These are phyloP conservation scores for Boletus reticulatus DNA, from an alignment of 768 basidiomycete species.

Conservation along the genomic window DNA sequence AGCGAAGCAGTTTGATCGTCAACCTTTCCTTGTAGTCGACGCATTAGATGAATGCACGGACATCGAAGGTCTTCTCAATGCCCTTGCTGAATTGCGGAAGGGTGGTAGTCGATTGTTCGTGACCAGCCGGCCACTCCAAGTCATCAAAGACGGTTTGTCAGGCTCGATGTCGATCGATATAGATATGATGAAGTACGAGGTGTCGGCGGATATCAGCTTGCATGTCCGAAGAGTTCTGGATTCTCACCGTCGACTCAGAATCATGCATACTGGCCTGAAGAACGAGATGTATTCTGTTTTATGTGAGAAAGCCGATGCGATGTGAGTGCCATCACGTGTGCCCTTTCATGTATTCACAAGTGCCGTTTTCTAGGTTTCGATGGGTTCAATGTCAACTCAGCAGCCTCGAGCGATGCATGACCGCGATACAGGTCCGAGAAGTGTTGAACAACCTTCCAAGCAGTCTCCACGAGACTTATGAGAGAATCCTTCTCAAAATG, in stretches of 20 bases:
- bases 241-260: constrained; percentile 4
- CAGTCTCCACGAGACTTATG: constrained; percentile 6
- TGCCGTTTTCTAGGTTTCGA: constrained; percentile 4
- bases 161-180: background rate
- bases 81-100: background rate
- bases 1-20: background rate
- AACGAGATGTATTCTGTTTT: background rate
- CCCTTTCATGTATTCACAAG: no score
- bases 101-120: constrained; percentile 3
- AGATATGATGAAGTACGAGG: background rate
- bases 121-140: constrained; percentile 11
- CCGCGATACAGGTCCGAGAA: background rate
- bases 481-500: background rate
- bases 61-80: background rate
- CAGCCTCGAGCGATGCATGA: background rate
- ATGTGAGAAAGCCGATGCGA: constrained; percentile 8
- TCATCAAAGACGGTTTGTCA: constrained; percentile 2
- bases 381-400: constrained; percentile 16
- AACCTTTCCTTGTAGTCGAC: constrained; percentile 11
- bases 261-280: background rate
- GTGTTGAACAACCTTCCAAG: constrained; percentile 1
- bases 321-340: background rate
- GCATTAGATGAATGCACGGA: constrained; percentile 18
- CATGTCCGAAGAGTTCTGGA: constrained; percentile 9
- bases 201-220: constrained; percentile 1